phyloP scores from a whole-genome alignment of 2,329 filamentous ascomycete genomes.

The Penicillium sp. region DNA sequence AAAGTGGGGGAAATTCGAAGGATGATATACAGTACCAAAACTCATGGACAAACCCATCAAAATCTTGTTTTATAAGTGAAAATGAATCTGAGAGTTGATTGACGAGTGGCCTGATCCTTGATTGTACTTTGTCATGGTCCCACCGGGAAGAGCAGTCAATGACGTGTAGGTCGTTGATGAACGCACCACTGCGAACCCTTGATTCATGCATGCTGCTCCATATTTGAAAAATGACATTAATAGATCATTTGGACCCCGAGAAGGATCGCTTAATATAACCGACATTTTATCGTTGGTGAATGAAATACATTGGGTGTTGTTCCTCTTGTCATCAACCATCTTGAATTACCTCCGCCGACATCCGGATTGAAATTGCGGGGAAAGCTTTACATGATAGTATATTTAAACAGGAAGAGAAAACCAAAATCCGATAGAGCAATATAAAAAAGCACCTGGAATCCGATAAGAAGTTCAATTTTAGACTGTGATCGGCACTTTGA shows the following conservation, averaged over 20 bases:
- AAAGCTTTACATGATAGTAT: neutral
- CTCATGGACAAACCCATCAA: neutral
- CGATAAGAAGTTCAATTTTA: neutral
- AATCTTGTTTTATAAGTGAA: neutral
- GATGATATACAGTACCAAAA: neutral
- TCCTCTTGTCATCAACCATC: neutral
- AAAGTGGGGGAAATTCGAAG: neutral
- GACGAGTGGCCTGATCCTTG: conserved; percentile 8
- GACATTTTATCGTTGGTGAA: neutral
- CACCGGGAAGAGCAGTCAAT: conserved; percentile 12
- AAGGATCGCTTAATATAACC: neutral
- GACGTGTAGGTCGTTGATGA: conserved; percentile 15
- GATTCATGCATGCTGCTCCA: neutral
- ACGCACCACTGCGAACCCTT: conserved; percentile 3
- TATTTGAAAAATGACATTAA: neutral
- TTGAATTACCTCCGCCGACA: neutral
- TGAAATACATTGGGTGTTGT: neutral
- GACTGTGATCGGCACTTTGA: neutral
- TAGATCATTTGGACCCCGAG: neutral
- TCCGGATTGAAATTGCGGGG: neutral
- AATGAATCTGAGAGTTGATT: neutral
- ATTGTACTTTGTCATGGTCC: neutral
- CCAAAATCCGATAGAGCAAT: neutral
- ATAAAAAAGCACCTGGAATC: neutral
- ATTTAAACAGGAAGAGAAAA: neutral